Evolutionary conservation across 176 grass and related monocot genomes (phyloP), one percentile per base, ranked within the genome.

Genomic region (Oryza rufipogon): DNA sequence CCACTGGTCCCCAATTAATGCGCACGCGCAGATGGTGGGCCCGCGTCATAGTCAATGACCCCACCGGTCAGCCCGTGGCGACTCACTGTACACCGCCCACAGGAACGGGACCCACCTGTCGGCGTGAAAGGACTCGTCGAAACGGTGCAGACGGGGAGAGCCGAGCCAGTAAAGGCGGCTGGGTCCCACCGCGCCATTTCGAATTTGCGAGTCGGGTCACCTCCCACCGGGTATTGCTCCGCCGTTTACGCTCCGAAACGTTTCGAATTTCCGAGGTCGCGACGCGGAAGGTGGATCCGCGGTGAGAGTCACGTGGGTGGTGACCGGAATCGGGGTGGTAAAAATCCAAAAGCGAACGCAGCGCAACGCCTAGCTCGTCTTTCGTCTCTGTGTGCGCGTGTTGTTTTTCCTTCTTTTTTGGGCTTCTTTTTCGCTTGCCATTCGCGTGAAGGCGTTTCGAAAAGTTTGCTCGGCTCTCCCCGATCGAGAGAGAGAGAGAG

Each of bases 391-490:
- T 8, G 70, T 10, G 44, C 2, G 49, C 17, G 80, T 17, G 58
- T 20, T 56, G 52, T 16, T 56, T 56, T 19, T 20, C 5, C 2
- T 36, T 4, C 34, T 4, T 15, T 4, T 61, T 41, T 41, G 9
- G 39, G 30, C 39, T 67, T 75, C 13, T 3, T 16, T 11, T 23
- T 75, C 44, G 71, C 60, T 67, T 12, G 81, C 56, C 78, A 48
- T 67, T 32, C 61, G 80, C 75, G 74, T 70, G 66, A 34, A 90
- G 80, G 85, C 70, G 64, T 71, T 90, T 87, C 85, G 64, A 87
- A 91, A 90, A 80, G 28, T 71, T 70, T 56, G 74, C 69, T 83
- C 78, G 12, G 78, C 63, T 78, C 63, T 78, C 42, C 70, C 80
- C 80, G 74, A 70, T 54, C 75, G 34, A 5, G 34, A 36, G 34